Conservation (phyloP, 768 basidiomycete genomes). For the Tricholoma flavovirens region DNA sequence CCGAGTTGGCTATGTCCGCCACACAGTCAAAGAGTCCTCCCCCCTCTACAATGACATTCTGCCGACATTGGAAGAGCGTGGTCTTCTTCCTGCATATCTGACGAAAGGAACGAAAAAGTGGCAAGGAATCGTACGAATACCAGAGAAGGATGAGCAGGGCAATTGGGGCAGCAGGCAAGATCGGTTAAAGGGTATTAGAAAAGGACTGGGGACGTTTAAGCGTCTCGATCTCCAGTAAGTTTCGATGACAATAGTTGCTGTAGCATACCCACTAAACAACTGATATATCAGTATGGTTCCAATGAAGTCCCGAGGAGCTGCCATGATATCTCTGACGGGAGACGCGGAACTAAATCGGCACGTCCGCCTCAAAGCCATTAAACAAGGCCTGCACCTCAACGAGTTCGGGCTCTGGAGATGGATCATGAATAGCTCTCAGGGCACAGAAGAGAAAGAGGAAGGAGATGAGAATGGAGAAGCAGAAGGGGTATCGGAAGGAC, state of each 20-base stretch:
- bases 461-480: slow-evolving; percentile 1
- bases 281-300: slow-evolving; percentile 34
- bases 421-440: slow-evolving; percentile 14
- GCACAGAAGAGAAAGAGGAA: background rate
- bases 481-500: background rate
- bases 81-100: slow-evolving; percentile 38
- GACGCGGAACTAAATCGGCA: slow-evolving; percentile 43
- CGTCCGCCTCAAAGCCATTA: slow-evolving; percentile 36
- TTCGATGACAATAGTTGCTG: slow-evolving; percentile 3
- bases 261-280: background rate
- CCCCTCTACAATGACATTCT: slow-evolving; percentile 31
- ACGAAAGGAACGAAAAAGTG: slow-evolving; percentile 31
- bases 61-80: slow-evolving; percentile 36
- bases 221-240: slow-evolving; percentile 34
- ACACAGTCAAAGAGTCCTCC: background rate
- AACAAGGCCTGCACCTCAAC: slow-evolving; percentile 45
- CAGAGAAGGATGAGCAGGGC: slow-evolving; percentile 22
- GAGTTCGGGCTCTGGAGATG: slow-evolving; percentile 65
- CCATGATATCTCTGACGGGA: slow-evolving; percentile 51
- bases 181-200: slow-evolving; percentile 22
- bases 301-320: slow-evolving; percentile 44
- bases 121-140: slow-evolving; percentile 49
- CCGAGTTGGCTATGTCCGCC: background rate
- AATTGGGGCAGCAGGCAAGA: slow-evolving; percentile 17
- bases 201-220: slow-evolving; percentile 32